Evolutionary conservation across 495 filamentous ascomycete genomes (phyloP).

Genomic region (Symbiotaphrina buchneri): DNA sequence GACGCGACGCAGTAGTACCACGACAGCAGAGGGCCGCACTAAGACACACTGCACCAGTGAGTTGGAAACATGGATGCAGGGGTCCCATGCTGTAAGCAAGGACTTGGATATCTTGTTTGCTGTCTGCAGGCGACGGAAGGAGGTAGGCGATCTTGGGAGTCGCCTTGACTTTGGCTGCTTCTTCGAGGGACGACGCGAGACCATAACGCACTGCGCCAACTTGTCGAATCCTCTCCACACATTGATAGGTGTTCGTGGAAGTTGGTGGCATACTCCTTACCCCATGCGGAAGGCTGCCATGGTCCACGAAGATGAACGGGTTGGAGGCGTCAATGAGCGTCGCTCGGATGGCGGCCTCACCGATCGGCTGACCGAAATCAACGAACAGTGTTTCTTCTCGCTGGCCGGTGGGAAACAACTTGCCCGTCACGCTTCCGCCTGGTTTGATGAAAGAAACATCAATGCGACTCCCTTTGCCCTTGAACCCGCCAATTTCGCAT

Average conservation of each 20-base stretch:
- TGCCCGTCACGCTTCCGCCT: constrained; percentile 13
- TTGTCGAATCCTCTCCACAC: constrained; percentile 12
- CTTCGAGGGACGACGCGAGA: constrained; percentile 7
- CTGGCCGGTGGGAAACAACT: constrained; percentile 12
- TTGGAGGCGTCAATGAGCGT: constrained; percentile 15
- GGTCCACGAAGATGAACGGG: constrained; percentile 15
- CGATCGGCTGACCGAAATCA: neutral
- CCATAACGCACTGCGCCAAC: constrained; percentile 12
- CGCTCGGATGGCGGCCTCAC: constrained; percentile 6
- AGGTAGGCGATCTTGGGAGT: constrained; percentile 15
- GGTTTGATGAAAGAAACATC: constrained; percentile 12
- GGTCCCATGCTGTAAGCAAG: constrained; percentile 13
- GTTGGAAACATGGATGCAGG: constrained; percentile 13
- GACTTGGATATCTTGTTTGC: constrained; percentile 8
- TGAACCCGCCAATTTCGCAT: constrained; percentile 11
- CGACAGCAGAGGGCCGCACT: constrained; percentile 10
- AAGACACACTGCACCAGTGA: constrained; percentile 15
- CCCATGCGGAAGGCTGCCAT: constrained; percentile 6
- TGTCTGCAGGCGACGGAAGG: constrained; percentile 3
- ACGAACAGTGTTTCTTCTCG: constrained; percentile 8
- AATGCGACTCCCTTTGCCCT: constrained; percentile 10
- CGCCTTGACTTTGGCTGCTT: constrained; percentile 7
- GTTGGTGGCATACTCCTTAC: constrained; percentile 1
- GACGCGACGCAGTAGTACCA: constrained; percentile 13
- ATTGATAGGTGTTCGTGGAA: constrained; percentile 4